phyloP scores from a whole-genome alignment of 2,329 filamentous ascomycete species.

The Didymella pomorum region DNA sequence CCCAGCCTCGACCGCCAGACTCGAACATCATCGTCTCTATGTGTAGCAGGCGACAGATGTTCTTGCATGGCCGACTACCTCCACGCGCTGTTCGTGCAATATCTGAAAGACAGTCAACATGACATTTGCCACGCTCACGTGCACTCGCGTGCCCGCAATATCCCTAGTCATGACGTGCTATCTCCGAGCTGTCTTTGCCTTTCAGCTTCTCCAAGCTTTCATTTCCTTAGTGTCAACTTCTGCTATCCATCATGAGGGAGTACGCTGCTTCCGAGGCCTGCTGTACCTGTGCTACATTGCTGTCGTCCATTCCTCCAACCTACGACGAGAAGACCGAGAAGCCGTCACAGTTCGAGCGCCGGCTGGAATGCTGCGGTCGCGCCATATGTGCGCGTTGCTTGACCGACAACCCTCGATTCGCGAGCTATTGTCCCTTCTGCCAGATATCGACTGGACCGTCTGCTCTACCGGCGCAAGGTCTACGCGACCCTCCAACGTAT shows the following conservation, averaged over 20 bases:
- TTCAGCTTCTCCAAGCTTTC: constrained; percentile 12
- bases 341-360: constrained; percentile 65
- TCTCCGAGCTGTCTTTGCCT: constrained; percentile 24
- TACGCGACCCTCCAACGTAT: constrained; percentile 74
- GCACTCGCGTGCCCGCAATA: constrained; percentile 28
- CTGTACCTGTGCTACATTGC: constrained; percentile 73
- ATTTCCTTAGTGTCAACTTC: constrained; percentile 5
- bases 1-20: constrained; percentile 3
- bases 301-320: constrained; percentile 63
- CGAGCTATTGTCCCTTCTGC: constrained; percentile 75
- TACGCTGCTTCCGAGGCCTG: constrained; percentile 59
- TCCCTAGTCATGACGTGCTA: constrained; percentile 48
- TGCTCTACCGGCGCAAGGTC: constrained; percentile 66
- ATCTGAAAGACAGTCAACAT: neutral
- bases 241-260: constrained; percentile 11
- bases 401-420: constrained; percentile 73
- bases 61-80: neutral
- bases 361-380: constrained; percentile 73
- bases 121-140: constrained; percentile 31
- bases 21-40: constrained; percentile 6
- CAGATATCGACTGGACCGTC: constrained; percentile 72
- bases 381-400: constrained; percentile 77
- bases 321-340: constrained; percentile 68
- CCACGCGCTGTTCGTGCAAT: neutral
- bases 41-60: neutral